Percentiles rank a stretch among this genome's conserved stretches.
phyloP scores from a whole-genome alignment of 306 rosid species.

The Bauhinia variegata region DNA sequence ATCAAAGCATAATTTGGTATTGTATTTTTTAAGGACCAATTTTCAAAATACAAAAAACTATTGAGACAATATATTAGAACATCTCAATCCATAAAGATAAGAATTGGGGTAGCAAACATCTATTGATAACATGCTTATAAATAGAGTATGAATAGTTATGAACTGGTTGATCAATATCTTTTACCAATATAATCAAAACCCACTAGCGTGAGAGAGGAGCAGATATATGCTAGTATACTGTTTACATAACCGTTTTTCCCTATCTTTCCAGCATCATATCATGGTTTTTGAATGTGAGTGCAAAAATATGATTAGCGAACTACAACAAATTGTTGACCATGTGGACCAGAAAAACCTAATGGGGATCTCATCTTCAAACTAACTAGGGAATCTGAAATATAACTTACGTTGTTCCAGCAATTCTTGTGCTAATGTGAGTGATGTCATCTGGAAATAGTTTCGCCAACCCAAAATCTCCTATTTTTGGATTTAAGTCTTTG shows the following conservation, averaged over 20 bases:
- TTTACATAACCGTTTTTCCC: no score
- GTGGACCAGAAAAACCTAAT: conserved; percentile 4
- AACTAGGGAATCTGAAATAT: conserved; percentile 38
- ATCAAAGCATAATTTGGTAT: conserved; percentile 29
- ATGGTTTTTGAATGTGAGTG: neutral
- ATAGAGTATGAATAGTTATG: neutral
- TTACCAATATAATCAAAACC: no score
- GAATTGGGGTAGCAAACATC: neutral
- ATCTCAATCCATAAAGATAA: neutral
- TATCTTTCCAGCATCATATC: no score
- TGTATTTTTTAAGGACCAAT: conserved; percentile 14
- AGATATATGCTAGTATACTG: no score
- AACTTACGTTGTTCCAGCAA: conserved; percentile 97
- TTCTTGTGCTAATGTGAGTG: conserved; percentile 95
- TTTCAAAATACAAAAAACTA: conserved; percentile 12
- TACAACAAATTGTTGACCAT: neutral
- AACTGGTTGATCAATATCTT: neutral
- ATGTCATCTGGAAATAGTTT: conserved; percentile 91
- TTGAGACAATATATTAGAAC: neutral
- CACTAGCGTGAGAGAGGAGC: no score
- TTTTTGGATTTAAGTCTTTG: conserved; percentile 70
- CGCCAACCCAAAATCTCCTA: conserved; percentile 97
- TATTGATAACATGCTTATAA: neutral
- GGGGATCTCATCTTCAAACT: conserved; percentile 14
- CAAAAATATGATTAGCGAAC: neutral